Evolutionary conservation across 495 filamentous ascomycete genomes (phyloP), one percentile per base, ranked within the genome.

Genomic region (Delitschia confertaspora): DNA sequence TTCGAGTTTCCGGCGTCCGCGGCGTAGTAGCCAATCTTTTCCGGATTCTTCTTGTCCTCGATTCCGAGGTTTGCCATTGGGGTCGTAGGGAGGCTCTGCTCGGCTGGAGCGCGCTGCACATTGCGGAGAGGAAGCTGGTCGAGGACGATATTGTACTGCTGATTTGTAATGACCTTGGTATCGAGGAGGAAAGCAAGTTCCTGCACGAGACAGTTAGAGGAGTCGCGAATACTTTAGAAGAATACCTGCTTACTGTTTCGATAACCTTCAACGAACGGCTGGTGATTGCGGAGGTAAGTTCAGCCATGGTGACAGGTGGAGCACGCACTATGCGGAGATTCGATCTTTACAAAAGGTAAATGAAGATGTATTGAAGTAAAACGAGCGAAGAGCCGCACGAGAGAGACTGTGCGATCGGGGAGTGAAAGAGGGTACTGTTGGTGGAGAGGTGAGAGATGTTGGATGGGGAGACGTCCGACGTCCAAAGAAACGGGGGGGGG

Each of bases 101-200:
- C 69, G 22, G 74, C 69, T 51, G 85, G 61, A 20, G 36, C 33
- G 37, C 59, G 45, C 34, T 48, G 32, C 26, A 56, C 59, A 34
- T 65, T 79, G n/a, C n/a, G n/a, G 50, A 68, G 58, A 16, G 86
- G 89, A 10, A 98, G 76, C 54, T 85, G 75, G 45, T 69, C 60
- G 44, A 83, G 69, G 59, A 95, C 83, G 11, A 71, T 69, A 38
- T 79, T 73, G 51, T 84, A 83, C 56, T 79, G 75, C 33, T 76
- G 63, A 46, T 79, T 73, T 43, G 72, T 76, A 57, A 98, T 80
- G 47, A 85, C 69, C 35, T 76, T 73, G 44, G 80, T 71, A 57
- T 95, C 88, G 47, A 80, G 73, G 41, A 98, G 83, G 49, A 80
- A 82, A 58, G 95, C 88, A 41, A 98, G 85, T 65, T 98, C 91